Percentiles rank a stretch among this genome's conserved stretches.
phyloP scores from a whole-genome alignment of 2,329 filamentous ascomycete genomes.

The Acarospora socialis region DNA sequence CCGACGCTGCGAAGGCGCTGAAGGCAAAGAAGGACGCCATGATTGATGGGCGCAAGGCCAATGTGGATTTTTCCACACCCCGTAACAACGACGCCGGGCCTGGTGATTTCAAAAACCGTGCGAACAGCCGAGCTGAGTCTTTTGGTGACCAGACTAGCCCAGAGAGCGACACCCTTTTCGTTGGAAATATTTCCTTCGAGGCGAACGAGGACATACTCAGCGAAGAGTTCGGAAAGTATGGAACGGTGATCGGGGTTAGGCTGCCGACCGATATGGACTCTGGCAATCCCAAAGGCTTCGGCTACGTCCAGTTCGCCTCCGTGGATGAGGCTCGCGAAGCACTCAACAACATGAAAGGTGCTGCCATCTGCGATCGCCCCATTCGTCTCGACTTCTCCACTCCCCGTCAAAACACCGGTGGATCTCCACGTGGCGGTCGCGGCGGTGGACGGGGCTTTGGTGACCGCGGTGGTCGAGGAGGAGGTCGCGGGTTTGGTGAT shows the following conservation, averaged over 20 bases:
- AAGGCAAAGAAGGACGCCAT: slow-evolving; percentile 61
- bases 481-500: slow-evolving; percentile 16
- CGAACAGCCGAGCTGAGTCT: slow-evolving; percentile 32
- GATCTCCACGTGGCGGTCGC: slow-evolving; percentile 25
- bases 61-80: slow-evolving; percentile 63
- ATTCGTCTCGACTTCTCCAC: slow-evolving; percentile 73
- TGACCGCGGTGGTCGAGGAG: slow-evolving; percentile 33
- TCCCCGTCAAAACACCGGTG: slow-evolving; percentile 46
- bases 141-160: slow-evolving; percentile 70
- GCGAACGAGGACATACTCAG: slow-evolving; percentile 61
- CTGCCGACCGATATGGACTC: slow-evolving; percentile 79
- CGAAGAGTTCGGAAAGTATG: slow-evolving; percentile 58
- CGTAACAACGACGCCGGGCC: slow-evolving; percentile 46
- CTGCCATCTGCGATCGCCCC: slow-evolving; percentile 55
- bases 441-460: slow-evolving; percentile 33
- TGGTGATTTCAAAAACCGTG: no score
- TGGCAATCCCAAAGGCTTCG: slow-evolving; percentile 80
- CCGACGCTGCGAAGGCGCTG: slow-evolving; percentile 55
- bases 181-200: slow-evolving; percentile 81
- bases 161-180: slow-evolving; percentile 74
- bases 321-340: slow-evolving; percentile 71
- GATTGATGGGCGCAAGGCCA: slow-evolving; percentile 59
- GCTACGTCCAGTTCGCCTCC: slow-evolving; percentile 72
- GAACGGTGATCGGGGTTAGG: slow-evolving; percentile 62
- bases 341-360: slow-evolving; percentile 55